A percentile compares a stretch with the other conserved stretches of the same genome.
These are phyloP conservation scores for Sarocladium oryzae DNA, from an alignment of 2,329 filamentous ascomycete genomes.

Conservation along the genomic window DNA sequence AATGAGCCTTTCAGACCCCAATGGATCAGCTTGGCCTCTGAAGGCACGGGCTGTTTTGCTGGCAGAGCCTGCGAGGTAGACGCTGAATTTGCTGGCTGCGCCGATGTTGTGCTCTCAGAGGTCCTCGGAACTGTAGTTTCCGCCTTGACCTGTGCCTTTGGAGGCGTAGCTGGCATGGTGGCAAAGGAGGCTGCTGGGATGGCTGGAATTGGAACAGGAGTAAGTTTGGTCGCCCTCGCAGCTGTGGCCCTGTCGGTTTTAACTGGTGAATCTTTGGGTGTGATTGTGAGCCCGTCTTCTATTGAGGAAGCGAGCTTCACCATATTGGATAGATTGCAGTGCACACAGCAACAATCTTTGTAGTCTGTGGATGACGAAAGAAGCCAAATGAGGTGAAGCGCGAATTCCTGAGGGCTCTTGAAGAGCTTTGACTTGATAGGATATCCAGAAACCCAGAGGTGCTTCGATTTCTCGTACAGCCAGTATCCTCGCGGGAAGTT, in stretches of 20 bases:
- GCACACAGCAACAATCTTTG: conserved; percentile 43
- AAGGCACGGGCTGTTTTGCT: neutral
- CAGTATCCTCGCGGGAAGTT: conserved; percentile 40
- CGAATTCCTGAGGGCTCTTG: conserved; percentile 48
- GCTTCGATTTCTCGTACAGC: conserved; percentile 41
- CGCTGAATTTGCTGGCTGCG: conserved; percentile 12
- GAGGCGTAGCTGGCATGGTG: conserved; percentile 16
- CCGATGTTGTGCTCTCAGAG: conserved; percentile 13
- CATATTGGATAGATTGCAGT: conserved; percentile 33
- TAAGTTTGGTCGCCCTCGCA: conserved; percentile 24
- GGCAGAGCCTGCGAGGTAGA: neutral
- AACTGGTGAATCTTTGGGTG: conserved; percentile 13
- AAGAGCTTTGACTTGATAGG: conserved; percentile 42
- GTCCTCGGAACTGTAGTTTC: conserved; percentile 6
- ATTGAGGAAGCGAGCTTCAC: conserved; percentile 16
- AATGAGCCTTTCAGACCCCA: conserved; percentile 28
- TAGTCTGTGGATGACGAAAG: conserved; percentile 40
- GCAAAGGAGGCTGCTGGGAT: conserved; percentile 23
- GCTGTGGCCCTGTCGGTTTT: conserved; percentile 11
- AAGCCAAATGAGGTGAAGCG: conserved; percentile 46
- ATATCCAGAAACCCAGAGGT: conserved; percentile 44
- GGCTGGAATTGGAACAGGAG: conserved; percentile 29
- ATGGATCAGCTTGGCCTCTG: conserved; percentile 10
- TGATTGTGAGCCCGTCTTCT: conserved; percentile 22
- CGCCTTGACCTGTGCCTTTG: conserved; percentile 21